Conservation (phyloP, 139 green algal genomes). For the Volvox reticuliferus region DNA sequence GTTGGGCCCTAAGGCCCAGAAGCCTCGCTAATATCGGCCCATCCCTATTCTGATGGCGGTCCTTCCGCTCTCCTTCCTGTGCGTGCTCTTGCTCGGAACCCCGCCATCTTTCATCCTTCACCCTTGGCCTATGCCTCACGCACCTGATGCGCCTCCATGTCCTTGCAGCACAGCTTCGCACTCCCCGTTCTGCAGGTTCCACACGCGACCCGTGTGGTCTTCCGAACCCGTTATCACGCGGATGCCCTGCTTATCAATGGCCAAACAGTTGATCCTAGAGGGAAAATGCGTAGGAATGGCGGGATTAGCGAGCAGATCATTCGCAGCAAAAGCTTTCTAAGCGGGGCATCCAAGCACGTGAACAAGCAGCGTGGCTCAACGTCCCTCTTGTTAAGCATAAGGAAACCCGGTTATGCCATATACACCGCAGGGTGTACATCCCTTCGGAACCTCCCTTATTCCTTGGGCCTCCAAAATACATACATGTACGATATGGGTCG, state of each 20-base stretch:
- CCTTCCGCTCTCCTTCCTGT: background rate
- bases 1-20: too few species aligned
- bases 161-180: conserved; percentile 70
- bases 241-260: conserved; percentile 61
- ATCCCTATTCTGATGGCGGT: background rate
- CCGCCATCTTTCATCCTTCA: background rate
- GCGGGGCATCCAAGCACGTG: too few species aligned
- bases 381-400: too few species aligned
- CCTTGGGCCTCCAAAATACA: too few species aligned
- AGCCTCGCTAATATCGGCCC: background rate
- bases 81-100: background rate
- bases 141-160: conserved; percentile 64
- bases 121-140: background rate
- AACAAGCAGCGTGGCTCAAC: too few species aligned
- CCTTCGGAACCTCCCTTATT: too few species aligned
- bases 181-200: conserved; percentile 52
- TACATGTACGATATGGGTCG: too few species aligned
- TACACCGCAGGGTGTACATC: too few species aligned
- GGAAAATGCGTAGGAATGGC: background rate
- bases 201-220: conserved; percentile 55
- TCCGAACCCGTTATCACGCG: conserved; percentile 45
- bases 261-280: conserved; percentile 66
- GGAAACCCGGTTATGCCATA: too few species aligned
- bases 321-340: too few species aligned
- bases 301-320: too few species aligned